phyloP scores from a whole-genome alignment of 257 asterid species.

The Cruciata laevipes region DNA sequence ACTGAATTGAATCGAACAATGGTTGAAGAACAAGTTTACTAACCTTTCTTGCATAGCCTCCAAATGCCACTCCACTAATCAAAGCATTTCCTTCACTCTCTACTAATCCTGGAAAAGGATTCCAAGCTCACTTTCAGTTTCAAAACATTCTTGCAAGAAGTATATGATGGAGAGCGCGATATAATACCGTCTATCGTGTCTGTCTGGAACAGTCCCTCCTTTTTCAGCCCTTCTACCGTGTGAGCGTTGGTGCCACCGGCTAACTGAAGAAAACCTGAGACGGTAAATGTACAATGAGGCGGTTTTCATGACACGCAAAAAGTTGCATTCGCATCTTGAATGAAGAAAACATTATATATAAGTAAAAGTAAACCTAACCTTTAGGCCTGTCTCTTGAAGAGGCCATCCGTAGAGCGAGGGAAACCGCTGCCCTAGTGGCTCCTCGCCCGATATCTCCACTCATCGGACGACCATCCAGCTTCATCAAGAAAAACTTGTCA shows the following conservation, averaged over 20 bases:
- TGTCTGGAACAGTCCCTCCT: constrained; percentile 48
- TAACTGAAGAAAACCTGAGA: constrained; percentile 74
- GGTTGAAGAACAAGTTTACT: neutral
- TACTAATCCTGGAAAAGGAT: constrained; percentile 24
- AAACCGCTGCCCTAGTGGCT: constrained; percentile 67
- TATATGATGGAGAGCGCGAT: neutral
- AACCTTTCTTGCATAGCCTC: constrained; percentile 91
- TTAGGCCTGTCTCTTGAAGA: constrained; percentile 44
- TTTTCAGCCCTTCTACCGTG: constrained; percentile 63
- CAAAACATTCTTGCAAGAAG: neutral
- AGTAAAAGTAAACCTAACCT: constrained; percentile 31
- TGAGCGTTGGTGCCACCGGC: constrained; percentile 93
- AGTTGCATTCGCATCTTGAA: neutral
- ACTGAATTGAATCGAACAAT: neutral
- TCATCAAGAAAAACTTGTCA: neutral
- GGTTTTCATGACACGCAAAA: neutral
- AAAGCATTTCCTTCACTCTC: constrained; percentile 33
- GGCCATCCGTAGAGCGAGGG: constrained; percentile 61
- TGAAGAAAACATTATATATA: neutral
- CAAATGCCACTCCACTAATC: constrained; percentile 80
- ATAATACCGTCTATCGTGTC: constrained; percentile 38
- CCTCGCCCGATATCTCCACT: constrained; percentile 96
- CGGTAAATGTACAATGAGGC: neutral
- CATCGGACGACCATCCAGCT: constrained; percentile 99
- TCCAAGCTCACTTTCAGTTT: neutral